A percentile compares a stretch with the other conserved stretches of the same genome.
These are phyloP conservation scores for Nicotiana undulata DNA, from an alignment of 257 asterid species.

Conservation along the genomic window DNA sequence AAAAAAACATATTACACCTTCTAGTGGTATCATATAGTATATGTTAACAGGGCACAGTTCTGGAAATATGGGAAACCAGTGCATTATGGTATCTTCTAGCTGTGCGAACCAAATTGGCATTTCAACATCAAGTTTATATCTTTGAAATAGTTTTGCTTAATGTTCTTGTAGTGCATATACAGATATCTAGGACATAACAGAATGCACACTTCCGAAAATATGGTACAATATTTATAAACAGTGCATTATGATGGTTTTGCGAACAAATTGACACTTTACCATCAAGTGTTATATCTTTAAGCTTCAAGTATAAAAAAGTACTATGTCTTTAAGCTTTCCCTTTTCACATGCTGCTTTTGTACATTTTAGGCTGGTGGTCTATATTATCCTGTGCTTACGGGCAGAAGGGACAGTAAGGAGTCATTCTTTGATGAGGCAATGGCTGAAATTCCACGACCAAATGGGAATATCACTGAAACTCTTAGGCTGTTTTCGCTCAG, in stretches of 20 bases:
- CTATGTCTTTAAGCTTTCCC: not conserved
- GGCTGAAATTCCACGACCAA: conserved; percentile 25
- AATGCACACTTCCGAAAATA: not conserved
- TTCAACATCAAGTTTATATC: too few relatives aligned
- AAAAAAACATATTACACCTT: not conserved
- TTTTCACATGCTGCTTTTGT: not conserved
- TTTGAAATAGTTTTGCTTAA: not conserved
- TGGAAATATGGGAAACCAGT: not conserved
- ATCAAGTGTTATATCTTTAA: not conserved
- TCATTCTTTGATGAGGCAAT: conserved; percentile 18
- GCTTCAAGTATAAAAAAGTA: too few relatives aligned
- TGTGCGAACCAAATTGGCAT: too few relatives aligned
- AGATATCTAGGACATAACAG: not conserved
- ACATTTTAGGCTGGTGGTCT: conserved; percentile 32
- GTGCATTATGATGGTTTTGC: not conserved
- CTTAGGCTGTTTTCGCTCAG: conserved; percentile 19
- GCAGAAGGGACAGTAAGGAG: conserved; percentile 25
- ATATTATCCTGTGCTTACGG: conserved; percentile 23
- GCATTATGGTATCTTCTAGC: not conserved
- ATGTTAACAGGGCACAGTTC: not conserved
- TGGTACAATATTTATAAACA: too few relatives aligned
- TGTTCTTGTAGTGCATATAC: not conserved
- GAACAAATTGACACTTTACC: not conserved
- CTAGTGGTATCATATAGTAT: not conserved
- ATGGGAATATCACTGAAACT: conserved; percentile 15